These are phyloP conservation scores for Chrysoporthe austroafricana DNA, from an alignment of 2,329 filamentous ascomycete genomes.

Conservation along the genomic window DNA sequence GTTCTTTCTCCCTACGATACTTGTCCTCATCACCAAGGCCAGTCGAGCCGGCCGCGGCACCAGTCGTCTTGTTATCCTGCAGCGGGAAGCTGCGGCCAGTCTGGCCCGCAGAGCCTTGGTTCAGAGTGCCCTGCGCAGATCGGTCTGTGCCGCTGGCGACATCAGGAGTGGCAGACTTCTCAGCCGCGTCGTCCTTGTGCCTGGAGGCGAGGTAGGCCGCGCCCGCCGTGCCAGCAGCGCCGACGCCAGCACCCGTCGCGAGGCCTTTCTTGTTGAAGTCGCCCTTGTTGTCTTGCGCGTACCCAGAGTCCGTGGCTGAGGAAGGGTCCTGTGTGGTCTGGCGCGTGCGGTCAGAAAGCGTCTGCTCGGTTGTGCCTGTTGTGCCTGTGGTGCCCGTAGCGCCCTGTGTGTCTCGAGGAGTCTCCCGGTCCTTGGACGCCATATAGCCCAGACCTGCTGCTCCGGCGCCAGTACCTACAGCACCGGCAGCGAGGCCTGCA, in stretches of 20 bases:
- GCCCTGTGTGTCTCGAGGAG: not conserved
- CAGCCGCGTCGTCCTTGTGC: constrained; percentile 4
- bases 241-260: constrained; percentile 1
- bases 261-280: not conserved
- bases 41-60: not conserved
- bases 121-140: not conserved
- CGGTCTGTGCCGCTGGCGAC: not conserved
- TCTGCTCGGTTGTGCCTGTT: not conserved
- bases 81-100: not conserved
- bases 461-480: constrained; percentile 11
- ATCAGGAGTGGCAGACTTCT: not conserved
- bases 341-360: not conserved
- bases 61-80: constrained; percentile 3
- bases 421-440: not conserved
- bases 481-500: constrained; percentile 12
- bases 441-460: not conserved
- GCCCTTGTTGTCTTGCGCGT: not conserved
- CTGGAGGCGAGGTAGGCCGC: constrained; percentile 12
- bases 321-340: not conserved
- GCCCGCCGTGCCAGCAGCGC: constrained; percentile 8
- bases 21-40: not conserved
- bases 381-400: not conserved
- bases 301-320: too few relatives aligned
- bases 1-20: not conserved
- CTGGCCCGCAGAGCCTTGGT: constrained; percentile 1